Evolutionary conservation across 768 basidiomycete species (phyloP), one percentile per base, ranked within the genome.

Genomic region (Trametes sanguinea): DNA sequence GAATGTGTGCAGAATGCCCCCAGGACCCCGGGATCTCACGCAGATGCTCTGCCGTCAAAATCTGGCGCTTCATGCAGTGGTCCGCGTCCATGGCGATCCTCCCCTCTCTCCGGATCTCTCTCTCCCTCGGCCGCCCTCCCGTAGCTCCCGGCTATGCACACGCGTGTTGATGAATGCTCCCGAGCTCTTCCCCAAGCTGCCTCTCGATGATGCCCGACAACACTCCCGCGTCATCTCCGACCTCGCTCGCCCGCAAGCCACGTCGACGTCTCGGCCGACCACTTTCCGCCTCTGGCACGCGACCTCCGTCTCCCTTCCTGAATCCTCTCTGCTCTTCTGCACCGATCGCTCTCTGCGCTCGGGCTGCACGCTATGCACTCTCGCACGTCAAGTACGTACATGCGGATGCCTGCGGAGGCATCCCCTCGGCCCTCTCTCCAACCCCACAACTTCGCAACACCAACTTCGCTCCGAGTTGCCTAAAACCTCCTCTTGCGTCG

Each of bases 371-470:
- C 35, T 37, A 6, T 37, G 35, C 35, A 37, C 35, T 37, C 35
- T 37, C 35, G 35, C 35, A 37, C 35, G 35, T 6, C 35, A 6
- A 22, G 22, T 37, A 53, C n/a, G 40, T n/a, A 40, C 30, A 8
- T 39, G 35, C 35, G 35, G 35, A 11, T 37, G 35, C 35, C 35
- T 37, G 11, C 35, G 11, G 11, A 37, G 35, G 6, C 6, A 37
- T 6, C 35, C 35, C 35, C 35, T 37, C 35, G 11, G 11, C 32
- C 29, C 32, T 7, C 10, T 29, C 7, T 54, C 50, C 51, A 55
- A 55, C 54, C 54, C 54, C 54, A 55, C 30, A 29, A 55, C 54
- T 55, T 55, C 54, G 10, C 47, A 9, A 22, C 48, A 29, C 6
- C 48, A 3, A 9, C 39, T 43, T 35, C 40, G 52, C 52, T 27